These are phyloP conservation scores for Antitrichia curtipendula DNA, from an alignment of 225 moss, liverwort and hornwort genomes.

Conservation along the genomic window DNA sequence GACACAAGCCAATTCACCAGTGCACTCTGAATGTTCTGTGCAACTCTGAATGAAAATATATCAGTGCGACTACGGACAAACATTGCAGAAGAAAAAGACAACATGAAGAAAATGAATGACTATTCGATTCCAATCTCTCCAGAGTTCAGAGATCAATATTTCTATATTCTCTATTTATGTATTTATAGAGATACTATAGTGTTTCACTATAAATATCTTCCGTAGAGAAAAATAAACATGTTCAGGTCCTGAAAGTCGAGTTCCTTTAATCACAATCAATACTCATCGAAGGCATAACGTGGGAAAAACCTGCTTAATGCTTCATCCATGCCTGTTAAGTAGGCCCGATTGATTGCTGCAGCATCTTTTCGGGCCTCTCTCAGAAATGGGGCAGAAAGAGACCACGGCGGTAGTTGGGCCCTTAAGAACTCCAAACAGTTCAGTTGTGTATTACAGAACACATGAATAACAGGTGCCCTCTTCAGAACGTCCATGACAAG, in stretches of 20 bases:
- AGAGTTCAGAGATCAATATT: background rate
- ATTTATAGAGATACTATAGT: too few species aligned
- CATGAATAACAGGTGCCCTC: slow-evolving; percentile 62
- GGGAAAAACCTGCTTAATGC: slow-evolving; percentile 44
- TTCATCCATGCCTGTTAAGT: slow-evolving; percentile 61
- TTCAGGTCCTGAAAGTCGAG: background rate
- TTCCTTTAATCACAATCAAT: background rate
- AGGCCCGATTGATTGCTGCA: slow-evolving; percentile 31
- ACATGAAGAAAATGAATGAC: background rate
- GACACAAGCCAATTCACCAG: slow-evolving; percentile 90
- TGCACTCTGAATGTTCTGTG: slow-evolving; percentile 37
- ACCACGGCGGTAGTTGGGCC: slow-evolving; percentile 68
- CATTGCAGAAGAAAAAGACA: background rate
- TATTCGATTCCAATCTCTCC: background rate
- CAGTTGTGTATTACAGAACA: slow-evolving; percentile 73
- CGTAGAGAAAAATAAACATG: background rate
- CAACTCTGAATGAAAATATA: slow-evolving; percentile 39
- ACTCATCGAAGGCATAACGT: background rate
- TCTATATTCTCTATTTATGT: background rate
- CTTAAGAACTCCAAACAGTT: slow-evolving; percentile 56
- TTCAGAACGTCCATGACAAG: slow-evolving; percentile 51
- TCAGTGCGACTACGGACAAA: background rate
- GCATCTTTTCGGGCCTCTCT: slow-evolving; percentile 67
- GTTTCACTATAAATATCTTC: background rate
- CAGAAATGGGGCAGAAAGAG: slow-evolving; percentile 35